phyloP scores from a whole-genome alignment of 768 basidiomycete genomes.

The Mycena maculata region DNA sequence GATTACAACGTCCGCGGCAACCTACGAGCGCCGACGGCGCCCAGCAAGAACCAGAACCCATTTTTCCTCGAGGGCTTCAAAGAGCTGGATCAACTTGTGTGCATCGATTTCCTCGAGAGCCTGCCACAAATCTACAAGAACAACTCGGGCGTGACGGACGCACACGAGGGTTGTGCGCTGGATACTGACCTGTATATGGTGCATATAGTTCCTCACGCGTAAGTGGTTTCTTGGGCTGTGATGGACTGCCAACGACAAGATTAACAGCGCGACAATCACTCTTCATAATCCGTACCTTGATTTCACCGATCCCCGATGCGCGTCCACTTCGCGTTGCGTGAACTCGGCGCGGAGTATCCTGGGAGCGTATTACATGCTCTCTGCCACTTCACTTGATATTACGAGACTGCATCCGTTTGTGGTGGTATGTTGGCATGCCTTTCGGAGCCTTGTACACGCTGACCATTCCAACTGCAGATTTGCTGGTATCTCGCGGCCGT shows the following conservation, averaged over 20 bases:
- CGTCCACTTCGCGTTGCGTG: slow-evolving; percentile 80
- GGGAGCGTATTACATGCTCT: slow-evolving; percentile 78
- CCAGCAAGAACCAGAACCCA: slow-evolving; percentile 80
- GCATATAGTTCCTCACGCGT: slow-evolving; percentile 89
- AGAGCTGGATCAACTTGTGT: slow-evolving; percentile 76
- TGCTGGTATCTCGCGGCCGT: slow-evolving; percentile 94
- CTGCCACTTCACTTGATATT: slow-evolving; percentile 86
- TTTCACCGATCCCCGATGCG: slow-evolving; percentile 70
- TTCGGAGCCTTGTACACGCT: slow-evolving; percentile 4
- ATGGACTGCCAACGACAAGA: slow-evolving; percentile 29
- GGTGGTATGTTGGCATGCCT: slow-evolving; percentile 61
- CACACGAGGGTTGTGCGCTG: slow-evolving; percentile 66
- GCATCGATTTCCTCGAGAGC: slow-evolving; percentile 73
- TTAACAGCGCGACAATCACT: slow-evolving; percentile 82
- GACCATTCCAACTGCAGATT: slow-evolving; percentile 60
- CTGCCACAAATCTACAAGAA: slow-evolving; percentile 76
- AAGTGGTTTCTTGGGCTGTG: slow-evolving; percentile 46
- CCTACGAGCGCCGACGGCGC: slow-evolving; percentile 71
- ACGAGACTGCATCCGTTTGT: slow-evolving; percentile 85
- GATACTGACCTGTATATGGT: slow-evolving; percentile 92
- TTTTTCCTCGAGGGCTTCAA: slow-evolving; percentile 75
- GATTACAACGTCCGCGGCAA: slow-evolving; percentile 86
- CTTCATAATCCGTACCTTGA: slow-evolving; percentile 88
- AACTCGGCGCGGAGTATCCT: slow-evolving; percentile 81
- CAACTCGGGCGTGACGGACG: slow-evolving; percentile 70